phyloP scores from a whole-genome alignment of 768 basidiomycete species.

The Russula sp. region DNA sequence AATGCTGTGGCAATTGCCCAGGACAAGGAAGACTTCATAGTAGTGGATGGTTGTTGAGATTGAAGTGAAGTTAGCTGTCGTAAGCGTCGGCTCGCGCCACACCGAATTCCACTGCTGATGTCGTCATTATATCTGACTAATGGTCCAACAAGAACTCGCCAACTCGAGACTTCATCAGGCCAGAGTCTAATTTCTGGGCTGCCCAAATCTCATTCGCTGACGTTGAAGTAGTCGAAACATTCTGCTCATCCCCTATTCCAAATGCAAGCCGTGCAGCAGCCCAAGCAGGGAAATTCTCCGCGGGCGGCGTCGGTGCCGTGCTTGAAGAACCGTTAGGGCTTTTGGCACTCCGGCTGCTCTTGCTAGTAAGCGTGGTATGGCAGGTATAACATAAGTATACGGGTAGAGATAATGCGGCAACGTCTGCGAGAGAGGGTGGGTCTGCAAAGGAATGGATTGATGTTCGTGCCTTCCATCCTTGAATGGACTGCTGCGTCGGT shows the following conservation, averaged over 20 bases:
- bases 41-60: neutral
- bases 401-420: constrained; percentile 36
- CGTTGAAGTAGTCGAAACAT: neutral
- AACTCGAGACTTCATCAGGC: constrained; percentile 42
- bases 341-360: constrained; percentile 45
- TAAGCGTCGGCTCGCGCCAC: no score
- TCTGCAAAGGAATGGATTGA: constrained; percentile 58
- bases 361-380: constrained; percentile 58
- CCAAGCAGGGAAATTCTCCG: constrained; percentile 32
- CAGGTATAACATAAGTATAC: constrained; percentile 60
- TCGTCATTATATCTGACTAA: neutral
- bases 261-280: constrained; percentile 13
- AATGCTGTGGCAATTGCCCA: constrained; percentile 19
- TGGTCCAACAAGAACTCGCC: constrained; percentile 42
- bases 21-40: constrained; percentile 20
- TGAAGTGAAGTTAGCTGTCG: no score
- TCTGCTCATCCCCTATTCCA: neutral
- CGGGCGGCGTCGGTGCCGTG: neutral
- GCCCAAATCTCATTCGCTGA: constrained; percentile 36
- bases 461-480: constrained; percentile 72
- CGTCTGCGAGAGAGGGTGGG: constrained; percentile 18
- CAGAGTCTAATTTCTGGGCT: constrained; percentile 35
- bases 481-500: constrained; percentile 59
- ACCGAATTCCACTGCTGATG: neutral
- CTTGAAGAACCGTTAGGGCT: constrained; percentile 26